Percentiles rank a stretch among this genome's conserved stretches.
Conservation (phyloP, 495 filamentous ascomycete genomes). For the Sphaerosporella brunnea region DNA sequence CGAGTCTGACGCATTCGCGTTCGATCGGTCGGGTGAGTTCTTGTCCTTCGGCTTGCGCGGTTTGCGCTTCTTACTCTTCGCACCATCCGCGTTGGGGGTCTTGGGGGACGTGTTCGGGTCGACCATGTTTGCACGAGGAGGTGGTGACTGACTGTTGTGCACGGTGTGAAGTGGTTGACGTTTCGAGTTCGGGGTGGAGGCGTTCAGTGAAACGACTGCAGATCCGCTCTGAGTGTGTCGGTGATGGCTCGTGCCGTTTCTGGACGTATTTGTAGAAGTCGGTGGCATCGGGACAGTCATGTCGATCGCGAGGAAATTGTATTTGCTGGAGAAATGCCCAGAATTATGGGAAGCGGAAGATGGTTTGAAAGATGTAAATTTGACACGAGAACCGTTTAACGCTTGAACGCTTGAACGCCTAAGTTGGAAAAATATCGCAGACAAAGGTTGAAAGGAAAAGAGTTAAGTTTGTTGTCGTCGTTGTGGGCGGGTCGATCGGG, state of each 20-base stretch:
- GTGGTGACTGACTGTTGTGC: constrained; percentile 8
- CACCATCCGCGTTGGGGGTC: neutral
- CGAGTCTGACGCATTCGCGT: neutral
- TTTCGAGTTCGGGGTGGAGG: constrained; percentile 5
- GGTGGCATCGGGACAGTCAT: neutral
- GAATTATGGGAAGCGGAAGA: neutral
- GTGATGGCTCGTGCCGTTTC: constrained; percentile 14
- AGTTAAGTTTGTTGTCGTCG: too few species aligned
- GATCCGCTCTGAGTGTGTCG: constrained; percentile 22
- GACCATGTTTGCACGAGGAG: neutral
- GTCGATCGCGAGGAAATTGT: neutral
- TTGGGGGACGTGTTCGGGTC: neutral
- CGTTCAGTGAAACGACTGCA: constrained; percentile 9
- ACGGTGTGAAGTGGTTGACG: constrained; percentile 6
- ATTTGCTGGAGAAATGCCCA: too few species aligned
- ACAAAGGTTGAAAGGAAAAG: too few species aligned
- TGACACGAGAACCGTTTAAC: constrained; percentile 8
- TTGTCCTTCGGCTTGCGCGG: constrained; percentile 6
- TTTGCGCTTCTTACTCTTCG: neutral
- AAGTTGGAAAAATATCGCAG: constrained; percentile 16
- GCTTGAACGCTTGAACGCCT: constrained; percentile 3
- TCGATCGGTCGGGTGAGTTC: neutral
- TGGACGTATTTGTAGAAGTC: neutral
- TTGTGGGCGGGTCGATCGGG: too few species aligned
- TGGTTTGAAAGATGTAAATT: neutral